Evolutionary conservation across 345 rosid genomes (phyloP), one percentile per base, ranked within the genome.

Genomic region (Lepidium africanum): DNA sequence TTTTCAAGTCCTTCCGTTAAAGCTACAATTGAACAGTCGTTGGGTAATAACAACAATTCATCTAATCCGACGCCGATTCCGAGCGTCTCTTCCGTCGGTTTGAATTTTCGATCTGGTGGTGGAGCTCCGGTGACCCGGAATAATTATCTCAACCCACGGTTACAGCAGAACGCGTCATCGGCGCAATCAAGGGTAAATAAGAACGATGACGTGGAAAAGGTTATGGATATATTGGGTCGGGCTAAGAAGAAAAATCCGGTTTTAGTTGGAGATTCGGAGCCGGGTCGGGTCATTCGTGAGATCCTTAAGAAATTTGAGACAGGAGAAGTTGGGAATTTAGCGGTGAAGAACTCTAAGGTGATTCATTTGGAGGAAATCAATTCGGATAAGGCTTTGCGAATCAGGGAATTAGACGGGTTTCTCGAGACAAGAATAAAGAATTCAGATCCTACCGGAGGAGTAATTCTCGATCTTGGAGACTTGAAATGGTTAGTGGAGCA

Each of bases 1-100:
- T 95, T 91, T 76, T 95, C 97, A 1, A 95, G 99, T 52, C 96
- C 97, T 0, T 88, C 96, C 1, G 99, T 95, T 53, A 95, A 91
- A 76, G 90, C 96, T 59, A 85, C 97, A 11, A 89, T 95, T 41
- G 99, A 95, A 75, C 92, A 86, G 59, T 86, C 96, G 7, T 14
- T 95, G 46, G 60, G 43, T 65, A 65, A 9, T 4, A 87, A 80
- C 25, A 47, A 58, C 8, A 39, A 5, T 81, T 61, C 86, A 0
- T 11, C 84, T 7, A 58, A 59, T 66, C 65, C 85, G 11, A 63
- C 86, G 7, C 62, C 81, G 37, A 7, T 81, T 33, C 48, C 80
- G 40, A 83, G 59, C 57, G 76, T 86, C 5, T 53, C 73, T 12
- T 52, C 89, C 2, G 79, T 80, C 30, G 92, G 96, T 19, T 76